Base-by-base conservation (phyloP, 805 yeast species). In the Zygosaccharomyces rouxii region DNA sequence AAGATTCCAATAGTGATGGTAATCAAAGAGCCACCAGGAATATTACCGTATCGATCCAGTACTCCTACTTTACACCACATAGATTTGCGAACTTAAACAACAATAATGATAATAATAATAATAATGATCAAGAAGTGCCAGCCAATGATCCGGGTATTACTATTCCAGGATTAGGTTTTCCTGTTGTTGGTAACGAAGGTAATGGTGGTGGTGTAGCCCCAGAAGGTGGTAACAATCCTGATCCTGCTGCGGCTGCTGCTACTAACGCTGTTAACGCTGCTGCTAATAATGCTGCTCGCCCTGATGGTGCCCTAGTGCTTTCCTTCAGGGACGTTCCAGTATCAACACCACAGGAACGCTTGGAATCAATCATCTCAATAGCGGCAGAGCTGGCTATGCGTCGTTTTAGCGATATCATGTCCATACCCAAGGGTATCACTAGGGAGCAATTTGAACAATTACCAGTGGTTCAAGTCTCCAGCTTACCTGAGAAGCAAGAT, bases 301-400 rank as follows among this genome's bases (percentile, higher is more conserved):
- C 59, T 3, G 54, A 54, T 41, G 88, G 88, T 0, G 76, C 85
- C 1, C 68, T 84, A 30, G 74, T 82, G 29, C 67, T 84, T 56
- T 79, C 83, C 35, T 78, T 84, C 26, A 87, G 89, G n/a, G 81
- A 83, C 56, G 80, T 80, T 38, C 77, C 83, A 0, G 66, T 74
- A 14, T 78, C 79, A 49, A 71, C 81, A 26, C 79, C 83, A 46
- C 84, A 81, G n/a, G 75, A 76, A 31, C 73, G 79, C 30, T 70
- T 84, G 28, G 82, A 79, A 57, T 80, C 78, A 30, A 72, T 84
- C 47, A 77, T 85, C 10, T 71, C 83, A 23, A 66, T 84, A 48
- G 89, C 89, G 2, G 83, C 90, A 0, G 80, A 81, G 22, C 74
- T 84, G 64, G 89, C 89, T 1, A 73, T 83, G 62, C 70, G 83